Evolutionary conservation across 2,329 filamentous ascomycete genomes (phyloP).

Genomic region (Coleophoma cylindrospora): DNA sequence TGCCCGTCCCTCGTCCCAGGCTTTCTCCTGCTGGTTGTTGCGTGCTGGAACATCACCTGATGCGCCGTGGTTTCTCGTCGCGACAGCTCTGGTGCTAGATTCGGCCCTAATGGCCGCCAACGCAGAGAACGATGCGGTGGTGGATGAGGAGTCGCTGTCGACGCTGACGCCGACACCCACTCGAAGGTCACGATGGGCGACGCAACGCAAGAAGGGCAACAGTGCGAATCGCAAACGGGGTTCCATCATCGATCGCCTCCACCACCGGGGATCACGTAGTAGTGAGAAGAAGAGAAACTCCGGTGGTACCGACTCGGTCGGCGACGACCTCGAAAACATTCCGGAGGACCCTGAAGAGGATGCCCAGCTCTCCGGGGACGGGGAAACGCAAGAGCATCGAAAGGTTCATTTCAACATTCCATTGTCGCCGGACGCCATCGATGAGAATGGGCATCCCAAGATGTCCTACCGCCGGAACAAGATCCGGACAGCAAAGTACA

Average conservation of each 20-base stretch:
- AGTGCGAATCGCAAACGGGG: conserved; percentile 74
- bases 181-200: conserved; percentile 91
- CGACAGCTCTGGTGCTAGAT: background rate
- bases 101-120: conserved; percentile 1
- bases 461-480: conserved; percentile 82
- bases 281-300: conserved; percentile 64
- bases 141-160: conserved; percentile 26
- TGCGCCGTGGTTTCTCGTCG: background rate
- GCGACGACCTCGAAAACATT: conserved; percentile 25
- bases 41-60: too few relatives aligned
- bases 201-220: conserved; percentile 75
- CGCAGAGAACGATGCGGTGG: conserved; percentile 34
- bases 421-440: conserved; percentile 67
- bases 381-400: conserved; percentile 35
- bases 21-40: background rate
- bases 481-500: conserved; percentile 97
- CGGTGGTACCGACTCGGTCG: conserved; percentile 27
- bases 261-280: conserved; percentile 48
- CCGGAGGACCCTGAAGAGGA: conserved; percentile 16
- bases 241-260: conserved; percentile 73
- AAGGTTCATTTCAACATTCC: conserved; percentile 82
- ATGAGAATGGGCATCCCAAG: conserved; percentile 73
- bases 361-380: conserved; percentile 23
- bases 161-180: conserved; percentile 46
- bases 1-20: background rate